Evolutionary conservation across 2,329 filamentous ascomycete species (phyloP).

Genomic region (Colletotrichum endophyticum): DNA sequence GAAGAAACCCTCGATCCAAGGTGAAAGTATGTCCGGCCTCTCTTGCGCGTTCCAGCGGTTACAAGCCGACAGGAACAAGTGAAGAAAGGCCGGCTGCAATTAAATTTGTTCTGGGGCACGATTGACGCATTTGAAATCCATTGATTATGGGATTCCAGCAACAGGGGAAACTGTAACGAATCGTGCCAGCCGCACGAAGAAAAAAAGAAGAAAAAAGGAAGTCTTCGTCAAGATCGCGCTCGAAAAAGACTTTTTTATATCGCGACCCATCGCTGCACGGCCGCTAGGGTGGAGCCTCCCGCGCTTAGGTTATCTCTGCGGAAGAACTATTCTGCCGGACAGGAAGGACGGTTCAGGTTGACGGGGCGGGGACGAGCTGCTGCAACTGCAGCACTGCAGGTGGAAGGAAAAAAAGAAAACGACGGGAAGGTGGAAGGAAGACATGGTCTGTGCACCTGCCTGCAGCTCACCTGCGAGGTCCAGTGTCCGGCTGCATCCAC

Average conservation of each 20-base stretch:
- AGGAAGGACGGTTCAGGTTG: not conserved
- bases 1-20: not conserved
- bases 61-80: not conserved
- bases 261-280: slow-evolving; percentile 4
- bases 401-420: not conserved
- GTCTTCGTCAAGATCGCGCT: not conserved
- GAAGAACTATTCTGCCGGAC: not conserved
- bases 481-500: not conserved
- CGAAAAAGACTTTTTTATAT: slow-evolving; percentile 17
- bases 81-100: slow-evolving; percentile 72
- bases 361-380: not conserved
- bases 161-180: slow-evolving; percentile 71
- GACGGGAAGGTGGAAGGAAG: not conserved
- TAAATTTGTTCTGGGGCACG: slow-evolving; percentile 77
- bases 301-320: not conserved
- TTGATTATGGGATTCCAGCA: slow-evolving; percentile 71
- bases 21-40: slow-evolving; percentile 47
- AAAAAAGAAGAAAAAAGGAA: slow-evolving; percentile 53
- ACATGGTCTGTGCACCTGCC: not conserved
- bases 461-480: not conserved
- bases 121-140: slow-evolving; percentile 73
- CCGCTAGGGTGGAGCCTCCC: not conserved
- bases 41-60: slow-evolving; percentile 26
- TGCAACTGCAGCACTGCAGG: not conserved
- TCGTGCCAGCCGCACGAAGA: slow-evolving; percentile 80